Conservation (phyloP, 495 filamentous ascomycete genomes). For the Talaromyces borbonicus region DNA sequence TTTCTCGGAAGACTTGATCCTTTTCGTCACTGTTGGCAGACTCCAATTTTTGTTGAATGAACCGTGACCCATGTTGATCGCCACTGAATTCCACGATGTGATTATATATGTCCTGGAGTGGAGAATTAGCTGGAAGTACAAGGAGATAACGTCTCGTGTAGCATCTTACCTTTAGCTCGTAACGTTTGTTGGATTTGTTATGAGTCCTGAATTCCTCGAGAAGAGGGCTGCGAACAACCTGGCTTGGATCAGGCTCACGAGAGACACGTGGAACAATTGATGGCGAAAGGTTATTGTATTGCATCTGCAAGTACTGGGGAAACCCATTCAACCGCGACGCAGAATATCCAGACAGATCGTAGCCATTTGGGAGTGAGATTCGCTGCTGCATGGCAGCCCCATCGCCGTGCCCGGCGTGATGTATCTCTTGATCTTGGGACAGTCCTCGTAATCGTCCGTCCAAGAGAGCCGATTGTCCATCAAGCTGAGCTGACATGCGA, state of each 20-base stretch:
- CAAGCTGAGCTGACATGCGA: constrained; percentile 23
- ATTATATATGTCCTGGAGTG: constrained; percentile 66
- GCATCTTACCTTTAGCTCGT: constrained; percentile 63
- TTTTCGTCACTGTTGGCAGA: constrained; percentile 96
- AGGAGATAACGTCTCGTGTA: background rate
- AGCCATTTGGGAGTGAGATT: constrained; percentile 27
- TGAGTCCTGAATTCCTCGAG: constrained; percentile 73
- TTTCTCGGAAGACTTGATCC: constrained; percentile 83
- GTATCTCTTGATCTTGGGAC: constrained; percentile 41
- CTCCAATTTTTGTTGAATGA: constrained; percentile 92
- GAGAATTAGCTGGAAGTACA: constrained; percentile 7
- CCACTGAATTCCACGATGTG: constrained; percentile 93
- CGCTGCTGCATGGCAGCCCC: constrained; percentile 28
- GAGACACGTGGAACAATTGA: constrained; percentile 37
- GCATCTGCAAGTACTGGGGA: constrained; percentile 26
- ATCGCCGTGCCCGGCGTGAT: constrained; percentile 17
- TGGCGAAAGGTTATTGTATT: constrained; percentile 24
- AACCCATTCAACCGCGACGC: constrained; percentile 28
- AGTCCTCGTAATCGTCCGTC: constrained; percentile 40
- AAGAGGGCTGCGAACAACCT: constrained; percentile 57
- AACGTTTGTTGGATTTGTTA: constrained; percentile 67
- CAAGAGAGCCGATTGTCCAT: constrained; percentile 30
- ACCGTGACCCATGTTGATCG: constrained; percentile 90
- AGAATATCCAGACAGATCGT: constrained; percentile 31
- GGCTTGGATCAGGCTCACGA: constrained; percentile 54